Percentiles rank a stretch among this genome's conserved stretches.
Evolutionary conservation across 148 eudicot genomes (phyloP).

Genomic region (Camellia sinensis): DNA sequence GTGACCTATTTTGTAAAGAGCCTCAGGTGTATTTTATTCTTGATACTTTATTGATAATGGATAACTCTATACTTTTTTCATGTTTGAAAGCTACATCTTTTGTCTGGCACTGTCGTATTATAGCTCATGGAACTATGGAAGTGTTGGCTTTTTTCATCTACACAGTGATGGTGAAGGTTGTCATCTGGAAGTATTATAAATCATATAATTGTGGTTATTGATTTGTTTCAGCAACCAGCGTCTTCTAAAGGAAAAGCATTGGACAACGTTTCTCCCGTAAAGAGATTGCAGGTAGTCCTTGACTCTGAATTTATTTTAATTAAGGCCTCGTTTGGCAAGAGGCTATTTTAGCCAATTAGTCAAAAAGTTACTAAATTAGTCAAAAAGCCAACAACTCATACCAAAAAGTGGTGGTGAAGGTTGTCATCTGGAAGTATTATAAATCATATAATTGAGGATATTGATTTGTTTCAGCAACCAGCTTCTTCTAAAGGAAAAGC

Average conservation of each 20-base stretch:
- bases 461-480: constrained; percentile 45
- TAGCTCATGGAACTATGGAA: neutral
- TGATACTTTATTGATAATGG: neutral
- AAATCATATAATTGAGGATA: neutral
- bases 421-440: neutral
- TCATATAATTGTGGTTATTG: neutral
- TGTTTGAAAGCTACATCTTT: neutral
- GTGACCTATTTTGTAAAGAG: neutral
- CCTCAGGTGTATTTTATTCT: neutral
- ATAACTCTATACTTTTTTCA: neutral
- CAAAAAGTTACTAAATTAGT: no score
- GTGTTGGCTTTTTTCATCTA: neutral
- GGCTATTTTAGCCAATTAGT: no score
- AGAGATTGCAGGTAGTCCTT: constrained; percentile 30
- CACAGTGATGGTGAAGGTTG: neutral
- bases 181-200: neutral
- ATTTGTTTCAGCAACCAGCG: constrained; percentile 45
- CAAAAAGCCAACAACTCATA: no score
- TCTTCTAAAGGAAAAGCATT: constrained; percentile 31
- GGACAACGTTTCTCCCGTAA: constrained; percentile 26
- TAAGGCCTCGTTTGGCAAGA: no score
- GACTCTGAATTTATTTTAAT: neutral
- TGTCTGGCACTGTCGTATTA: neutral
- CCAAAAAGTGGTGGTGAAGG: neutral
- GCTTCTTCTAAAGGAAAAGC: constrained; percentile 31